Evolutionary conservation across 2,329 filamentous ascomycete genomes (phyloP), one percentile per base, ranked within the genome.

Genomic region (Diplodia sapinea): DNA sequence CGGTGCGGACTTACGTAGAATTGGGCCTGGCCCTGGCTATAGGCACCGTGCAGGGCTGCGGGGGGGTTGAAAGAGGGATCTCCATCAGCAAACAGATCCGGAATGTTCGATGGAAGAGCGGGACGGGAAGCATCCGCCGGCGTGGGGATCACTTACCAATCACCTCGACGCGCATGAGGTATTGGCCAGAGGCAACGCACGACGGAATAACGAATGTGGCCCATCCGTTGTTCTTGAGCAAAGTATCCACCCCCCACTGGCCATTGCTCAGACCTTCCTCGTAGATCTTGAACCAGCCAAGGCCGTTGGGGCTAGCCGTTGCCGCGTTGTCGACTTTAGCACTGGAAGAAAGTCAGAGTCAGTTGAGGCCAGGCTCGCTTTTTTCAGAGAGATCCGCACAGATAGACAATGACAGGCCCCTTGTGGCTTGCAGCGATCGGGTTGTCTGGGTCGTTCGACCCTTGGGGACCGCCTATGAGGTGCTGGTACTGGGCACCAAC

Each of bases 401-500:
- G 74, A 70, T 80, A 79, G 55, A 79, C 75, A 11, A 79, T 72
- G 4, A 77, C 70, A 51, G 72, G 75, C 68, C 82, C 82, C 76
- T 84, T 83, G 72, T 84, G 82, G 38, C 77, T 80, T 61, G 78
- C 75, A 9, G 83, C 82, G 69, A 84, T 84, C 8, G 82, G 83
- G 68, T 85, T 77, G 68, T 85, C 83, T 2, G 77, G 70, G 77
- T 85, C 84, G 70, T 79, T 79, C 54, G 83, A 65, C 70, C 78
- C 81, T 74, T 87, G 84, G 5, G 59, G 43, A 57, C 85, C 85
- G 65, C 85, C 85, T 66, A 87, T 82, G 62, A 86, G 78, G 71
- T 87, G 85, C 51, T 84, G 83, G 79, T 82, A 87, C 74, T 79
- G 82, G 1, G 84, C 79, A 8, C 84, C 85, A 55, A 87, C 76